Conservation (phyloP, 805 yeast genomes). For the Candida manassasensis region DNA sequence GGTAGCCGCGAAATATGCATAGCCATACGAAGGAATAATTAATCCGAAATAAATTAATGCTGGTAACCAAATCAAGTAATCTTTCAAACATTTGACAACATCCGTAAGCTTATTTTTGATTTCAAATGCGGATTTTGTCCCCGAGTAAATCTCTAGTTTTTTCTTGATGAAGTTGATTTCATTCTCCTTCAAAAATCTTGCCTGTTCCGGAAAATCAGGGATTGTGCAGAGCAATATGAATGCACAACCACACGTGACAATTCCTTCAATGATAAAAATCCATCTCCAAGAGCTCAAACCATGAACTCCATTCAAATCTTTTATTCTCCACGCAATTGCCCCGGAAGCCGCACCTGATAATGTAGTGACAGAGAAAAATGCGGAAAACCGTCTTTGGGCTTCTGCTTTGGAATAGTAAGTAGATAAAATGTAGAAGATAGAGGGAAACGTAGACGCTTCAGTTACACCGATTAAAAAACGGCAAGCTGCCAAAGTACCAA, state of each 20-base stretch:
- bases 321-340: slow-evolving; percentile 61
- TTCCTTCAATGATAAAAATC: slow-evolving; percentile 48
- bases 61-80: slow-evolving; percentile 52
- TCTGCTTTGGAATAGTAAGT: slow-evolving; percentile 62
- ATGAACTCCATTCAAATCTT: slow-evolving; percentile 45
- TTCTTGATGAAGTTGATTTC: slow-evolving; percentile 54
- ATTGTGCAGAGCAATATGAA: slow-evolving; percentile 42
- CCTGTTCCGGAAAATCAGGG: slow-evolving; percentile 71
- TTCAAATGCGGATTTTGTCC: slow-evolving; percentile 45
- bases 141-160: slow-evolving; percentile 41
- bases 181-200: slow-evolving; percentile 42
- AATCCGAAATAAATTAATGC: slow-evolving; percentile 62
- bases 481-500: slow-evolving; percentile 55
- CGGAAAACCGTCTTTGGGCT: slow-evolving; percentile 64
- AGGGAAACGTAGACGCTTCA: slow-evolving; percentile 73
- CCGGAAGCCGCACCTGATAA: slow-evolving; percentile 80
- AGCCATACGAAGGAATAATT: slow-evolving; percentile 70
- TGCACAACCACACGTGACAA: slow-evolving; percentile 32
- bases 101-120: slow-evolving; percentile 43
- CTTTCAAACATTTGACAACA: slow-evolving; percentile 49
- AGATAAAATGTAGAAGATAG: slow-evolving; percentile 64
- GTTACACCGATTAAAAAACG: slow-evolving; percentile 63
- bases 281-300: slow-evolving; percentile 47
- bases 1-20: slow-evolving; percentile 68
- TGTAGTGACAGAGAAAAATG: slow-evolving; percentile 67